Conservation (phyloP, 805 yeast species). For the Ogataea thermomethanolica region DNA sequence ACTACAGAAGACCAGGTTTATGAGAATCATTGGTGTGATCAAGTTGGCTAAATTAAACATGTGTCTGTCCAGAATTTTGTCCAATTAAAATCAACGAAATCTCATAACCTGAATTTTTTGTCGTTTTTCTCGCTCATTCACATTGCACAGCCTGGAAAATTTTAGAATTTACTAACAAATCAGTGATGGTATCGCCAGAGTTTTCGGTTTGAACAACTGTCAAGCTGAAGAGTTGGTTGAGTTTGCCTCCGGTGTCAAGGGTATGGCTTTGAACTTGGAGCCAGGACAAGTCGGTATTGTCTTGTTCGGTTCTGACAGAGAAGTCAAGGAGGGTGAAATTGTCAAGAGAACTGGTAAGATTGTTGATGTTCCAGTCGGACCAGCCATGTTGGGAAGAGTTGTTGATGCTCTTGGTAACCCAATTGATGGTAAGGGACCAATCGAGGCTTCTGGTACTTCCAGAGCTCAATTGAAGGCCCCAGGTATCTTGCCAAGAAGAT, state of each 20-base stretch:
- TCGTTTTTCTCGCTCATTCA: neutral
- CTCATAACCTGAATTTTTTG: conserved; percentile 25
- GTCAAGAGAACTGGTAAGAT: conserved; percentile 99
- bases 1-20: neutral
- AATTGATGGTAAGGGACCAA: conserved; percentile 99
- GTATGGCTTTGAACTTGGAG: conserved; percentile 99
- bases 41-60: conserved; percentile 1
- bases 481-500: conserved; percentile 99
- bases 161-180: conserved; percentile 34
- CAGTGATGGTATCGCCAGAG: conserved; percentile 99
- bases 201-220: conserved; percentile 98
- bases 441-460: conserved; percentile 75
- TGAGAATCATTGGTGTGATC: conserved; percentile 1
- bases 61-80: conserved; percentile 8
- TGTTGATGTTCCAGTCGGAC: conserved; percentile 99
- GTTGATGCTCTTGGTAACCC: conserved; percentile 99
- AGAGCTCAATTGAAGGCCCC: conserved; percentile 99
- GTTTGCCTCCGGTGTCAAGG: conserved; percentile 98
- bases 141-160: conserved; percentile 9
- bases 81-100: conserved; percentile 28
- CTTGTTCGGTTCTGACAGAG: conserved; percentile 98
- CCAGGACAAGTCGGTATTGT: conserved; percentile 99
- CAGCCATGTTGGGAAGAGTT: conserved; percentile 97
- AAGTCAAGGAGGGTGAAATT: conserved; percentile 98
- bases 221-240: conserved; percentile 99